Evolutionary conservation across 2,329 filamentous ascomycete genomes (phyloP), one percentile per base, ranked within the genome.

Genomic region (Talaromyces sp.): DNA sequence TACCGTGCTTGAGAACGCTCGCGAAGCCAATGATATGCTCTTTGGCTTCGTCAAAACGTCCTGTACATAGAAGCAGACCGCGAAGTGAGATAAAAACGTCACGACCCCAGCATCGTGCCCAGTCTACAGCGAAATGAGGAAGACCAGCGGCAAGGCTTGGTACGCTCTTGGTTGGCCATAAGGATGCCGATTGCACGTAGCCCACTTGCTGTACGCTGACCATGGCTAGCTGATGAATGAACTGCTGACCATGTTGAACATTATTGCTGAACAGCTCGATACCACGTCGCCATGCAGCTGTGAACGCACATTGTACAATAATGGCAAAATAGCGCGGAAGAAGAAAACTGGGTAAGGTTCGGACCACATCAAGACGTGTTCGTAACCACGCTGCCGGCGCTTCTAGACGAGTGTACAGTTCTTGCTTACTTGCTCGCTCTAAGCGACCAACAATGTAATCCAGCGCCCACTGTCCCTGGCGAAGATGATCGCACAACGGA

Each of bases 71-170:
- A 68, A 91, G 91, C n/a, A 99, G 82, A 48, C 95, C 95, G 58
- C 95, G 89, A 44, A 96, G 85, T 14, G 95, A 95, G 66, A 99
- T 99, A 75, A 97, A 98, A 12, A 97, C 92, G 75, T 99, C 95
- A 62, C 95, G 88, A 7, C 96, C 95, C 95, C 95, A 99, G 76
- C 93, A 97, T 69, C 95, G 86, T 57, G 93, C 93, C 93, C 95
- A 99, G 69, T 92, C 89, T 8, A 91, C 89, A 0, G 95, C 86
- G 72, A 99, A 99, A 76, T 99, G 95, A 39, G 95, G 95, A 54
- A 99, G 80, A 16, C 95, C 95, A 35, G 95, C 95, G 18, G 95
- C 93, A 68, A 99, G 83, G 56, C 90, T 93, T 1, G 93, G 91
- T 0, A 96, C 92, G 21, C 85, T 80, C 74, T 91, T 93, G 67